Conservation (phyloP, 805 yeast species). For the Priceomyces haplophilus region DNA sequence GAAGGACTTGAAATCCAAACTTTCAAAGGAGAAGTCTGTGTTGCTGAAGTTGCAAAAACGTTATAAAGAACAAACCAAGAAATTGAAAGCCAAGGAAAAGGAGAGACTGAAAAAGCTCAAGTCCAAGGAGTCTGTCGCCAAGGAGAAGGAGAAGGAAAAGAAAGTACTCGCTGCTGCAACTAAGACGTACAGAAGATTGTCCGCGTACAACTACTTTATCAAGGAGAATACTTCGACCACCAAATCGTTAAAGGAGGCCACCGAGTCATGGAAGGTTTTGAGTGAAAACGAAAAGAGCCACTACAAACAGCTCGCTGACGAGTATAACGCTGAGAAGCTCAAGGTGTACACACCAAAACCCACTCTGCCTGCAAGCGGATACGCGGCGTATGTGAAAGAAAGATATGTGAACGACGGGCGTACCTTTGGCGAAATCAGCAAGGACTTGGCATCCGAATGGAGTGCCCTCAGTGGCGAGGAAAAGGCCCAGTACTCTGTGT, state of each 20-base stretch:
- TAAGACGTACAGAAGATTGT: slow-evolving; percentile 21
- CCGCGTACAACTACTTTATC: slow-evolving; percentile 22
- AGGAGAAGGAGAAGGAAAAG: slow-evolving; percentile 13
- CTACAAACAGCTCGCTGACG: slow-evolving; percentile 24
- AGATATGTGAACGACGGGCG: slow-evolving; percentile 23
- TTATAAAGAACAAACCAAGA: slow-evolving; percentile 16
- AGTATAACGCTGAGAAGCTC: slow-evolving; percentile 23
- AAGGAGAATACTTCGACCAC: slow-evolving; percentile 16
- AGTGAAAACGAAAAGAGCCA: slow-evolving; percentile 26
- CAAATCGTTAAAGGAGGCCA: slow-evolving; percentile 13
- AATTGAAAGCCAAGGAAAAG: slow-evolving; percentile 17
- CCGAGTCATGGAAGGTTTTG: slow-evolving; percentile 26
- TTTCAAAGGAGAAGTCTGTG: slow-evolving; percentile 15
- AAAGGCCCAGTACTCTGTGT: slow-evolving; percentile 22
- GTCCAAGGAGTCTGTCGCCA: slow-evolving; percentile 10
- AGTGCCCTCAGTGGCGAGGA: slow-evolving; percentile 24
- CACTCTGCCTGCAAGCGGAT: slow-evolving; percentile 27
- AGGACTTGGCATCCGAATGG: slow-evolving; percentile 30
- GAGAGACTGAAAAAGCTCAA: slow-evolving; percentile 11
- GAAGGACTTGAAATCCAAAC: slow-evolving; percentile 16
- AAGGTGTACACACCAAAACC: slow-evolving; percentile 32
- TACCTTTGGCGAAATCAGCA: slow-evolving; percentile 22
- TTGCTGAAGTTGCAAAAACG: slow-evolving; percentile 15
- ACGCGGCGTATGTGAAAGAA: slow-evolving; percentile 29
- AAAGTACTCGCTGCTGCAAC: slow-evolving; percentile 18